phyloP scores from a whole-genome alignment of 1,284 basidiomycete species.

The Melampsora americana region DNA sequence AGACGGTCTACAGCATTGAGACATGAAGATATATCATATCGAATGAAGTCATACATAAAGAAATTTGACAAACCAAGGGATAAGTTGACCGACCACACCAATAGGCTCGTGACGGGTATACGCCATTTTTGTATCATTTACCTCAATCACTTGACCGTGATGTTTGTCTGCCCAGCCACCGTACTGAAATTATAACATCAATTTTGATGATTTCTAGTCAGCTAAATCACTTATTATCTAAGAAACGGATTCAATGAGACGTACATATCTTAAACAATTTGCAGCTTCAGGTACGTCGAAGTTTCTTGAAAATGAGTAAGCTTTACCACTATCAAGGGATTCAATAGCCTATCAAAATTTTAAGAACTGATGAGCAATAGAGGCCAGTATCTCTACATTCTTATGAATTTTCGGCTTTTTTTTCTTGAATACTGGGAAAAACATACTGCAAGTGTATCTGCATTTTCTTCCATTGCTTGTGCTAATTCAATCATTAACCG shows the following conservation, averaged over 20 bases:
- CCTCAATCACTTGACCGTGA: slow-evolving; percentile 74
- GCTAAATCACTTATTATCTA: not conserved
- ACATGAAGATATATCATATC: slow-evolving; percentile 46
- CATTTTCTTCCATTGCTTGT: slow-evolving; percentile 67
- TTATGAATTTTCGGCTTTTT: slow-evolving; percentile 3
- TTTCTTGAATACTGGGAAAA: slow-evolving; percentile 45
- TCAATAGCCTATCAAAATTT: slow-evolving; percentile 48
- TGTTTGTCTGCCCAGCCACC: slow-evolving; percentile 72
- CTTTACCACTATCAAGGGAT: slow-evolving; percentile 71
- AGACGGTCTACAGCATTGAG: too few relatives aligned
- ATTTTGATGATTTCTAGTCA: not conserved
- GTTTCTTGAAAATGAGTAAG: slow-evolving; percentile 68
- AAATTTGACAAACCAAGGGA: slow-evolving; percentile 57
- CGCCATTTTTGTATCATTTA: slow-evolving; percentile 72
- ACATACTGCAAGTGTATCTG: slow-evolving; percentile 62
- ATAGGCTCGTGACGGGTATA: slow-evolving; percentile 90
- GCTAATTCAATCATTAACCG: slow-evolving; percentile 72
- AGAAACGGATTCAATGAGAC: not conserved
- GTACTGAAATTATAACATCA: slow-evolving; percentile 65
- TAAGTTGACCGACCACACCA: slow-evolving; percentile 87
- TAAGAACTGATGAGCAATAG: not conserved
- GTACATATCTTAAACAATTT: slow-evolving; percentile 54
- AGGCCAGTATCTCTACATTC: not conserved
- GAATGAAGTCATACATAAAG: slow-evolving; percentile 70
- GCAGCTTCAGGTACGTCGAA: slow-evolving; percentile 72